Conservation (phyloP, 768 basidiomycete species). For the Auricularia auricula-judae region DNA sequence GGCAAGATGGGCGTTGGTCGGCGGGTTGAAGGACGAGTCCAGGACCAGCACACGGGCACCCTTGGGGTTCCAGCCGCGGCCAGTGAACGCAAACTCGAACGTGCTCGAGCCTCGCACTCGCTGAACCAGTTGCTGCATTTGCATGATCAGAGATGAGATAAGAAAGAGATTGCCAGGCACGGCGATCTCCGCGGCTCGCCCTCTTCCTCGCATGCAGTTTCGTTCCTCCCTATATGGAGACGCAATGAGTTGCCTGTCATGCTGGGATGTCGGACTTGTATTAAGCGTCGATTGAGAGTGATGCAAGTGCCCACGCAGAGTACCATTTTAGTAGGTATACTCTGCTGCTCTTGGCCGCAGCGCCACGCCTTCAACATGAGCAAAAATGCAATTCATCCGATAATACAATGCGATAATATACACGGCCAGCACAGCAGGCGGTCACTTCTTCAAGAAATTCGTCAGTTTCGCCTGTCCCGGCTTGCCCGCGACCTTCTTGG, state of each 20-base stretch:
- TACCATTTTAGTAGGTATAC: no score
- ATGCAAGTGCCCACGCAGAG: no score
- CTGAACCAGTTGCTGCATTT: background rate
- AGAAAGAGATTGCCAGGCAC: background rate
- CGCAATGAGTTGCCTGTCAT: no score
- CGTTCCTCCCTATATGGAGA: no score
- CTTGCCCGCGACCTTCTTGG: background rate
- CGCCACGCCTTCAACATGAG: no score
- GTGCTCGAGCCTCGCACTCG: background rate
- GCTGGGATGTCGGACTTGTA: no score
- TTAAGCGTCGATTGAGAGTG: no score
- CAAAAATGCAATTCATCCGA: background rate
- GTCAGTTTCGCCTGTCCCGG: background rate
- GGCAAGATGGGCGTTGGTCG: conserved; percentile 73
- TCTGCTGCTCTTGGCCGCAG: no score
- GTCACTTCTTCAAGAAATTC: background rate
- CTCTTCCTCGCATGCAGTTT: no score
- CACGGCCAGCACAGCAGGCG: background rate
- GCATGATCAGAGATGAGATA: background rate
- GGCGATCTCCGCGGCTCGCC: no score
- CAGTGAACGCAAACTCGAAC: background rate
- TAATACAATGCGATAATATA: background rate
- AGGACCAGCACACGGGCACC: conserved; percentile 31
- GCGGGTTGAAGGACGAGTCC: conserved; percentile 91
- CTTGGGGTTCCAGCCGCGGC: background rate